These are phyloP conservation scores for Colletotrichum navitas DNA, from an alignment of 2,329 filamentous ascomycete genomes.

Conservation along the genomic window DNA sequence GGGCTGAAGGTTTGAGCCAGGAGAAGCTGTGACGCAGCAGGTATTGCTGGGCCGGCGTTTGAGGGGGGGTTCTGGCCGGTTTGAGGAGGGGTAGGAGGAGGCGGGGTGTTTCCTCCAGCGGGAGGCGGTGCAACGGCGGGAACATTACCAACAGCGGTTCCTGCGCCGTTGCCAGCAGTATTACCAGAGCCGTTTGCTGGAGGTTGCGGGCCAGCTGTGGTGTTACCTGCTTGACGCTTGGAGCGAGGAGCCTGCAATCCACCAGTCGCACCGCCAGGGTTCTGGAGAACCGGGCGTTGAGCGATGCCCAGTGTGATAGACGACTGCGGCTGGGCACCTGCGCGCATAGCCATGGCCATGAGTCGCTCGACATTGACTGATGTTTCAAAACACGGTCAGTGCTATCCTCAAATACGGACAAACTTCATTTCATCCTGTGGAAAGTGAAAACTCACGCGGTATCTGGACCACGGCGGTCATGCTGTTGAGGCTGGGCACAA, in stretches of 20 bases:
- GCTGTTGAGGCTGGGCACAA: slow-evolving; percentile 41
- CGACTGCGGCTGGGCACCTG: slow-evolving; percentile 43
- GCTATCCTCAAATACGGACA: not conserved
- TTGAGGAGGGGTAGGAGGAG: not conserved
- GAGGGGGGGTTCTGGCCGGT: slow-evolving; percentile 14
- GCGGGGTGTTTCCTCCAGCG: slow-evolving; percentile 9
- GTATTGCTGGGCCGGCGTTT: slow-evolving; percentile 23
- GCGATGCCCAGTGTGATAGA: slow-evolving; percentile 43
- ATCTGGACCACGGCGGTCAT: slow-evolving; percentile 45
- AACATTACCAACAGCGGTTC: not conserved
- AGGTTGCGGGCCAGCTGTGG: slow-evolving; percentile 8
- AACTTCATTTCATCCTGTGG: slow-evolving; percentile 3
- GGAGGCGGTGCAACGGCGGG: slow-evolving; percentile 13
- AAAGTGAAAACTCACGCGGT: slow-evolving; percentile 40
- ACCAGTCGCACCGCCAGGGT: slow-evolving; percentile 43
- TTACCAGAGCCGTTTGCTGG: not conserved
- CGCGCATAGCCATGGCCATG: slow-evolving; percentile 43
- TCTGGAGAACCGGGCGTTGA: slow-evolving; percentile 44
- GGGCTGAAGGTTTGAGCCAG: slow-evolving; percentile 44
- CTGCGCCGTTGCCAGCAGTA: slow-evolving; percentile 19
- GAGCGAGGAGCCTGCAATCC: slow-evolving; percentile 24
- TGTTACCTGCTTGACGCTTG: slow-evolving; percentile 39
- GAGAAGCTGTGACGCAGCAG: slow-evolving; percentile 43
- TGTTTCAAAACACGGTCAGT: slow-evolving; percentile 37
- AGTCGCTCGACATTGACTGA: slow-evolving; percentile 44